Conservation (phyloP, 2,329 filamentous ascomycete genomes). For the Furcasterigmium sp. region DNA sequence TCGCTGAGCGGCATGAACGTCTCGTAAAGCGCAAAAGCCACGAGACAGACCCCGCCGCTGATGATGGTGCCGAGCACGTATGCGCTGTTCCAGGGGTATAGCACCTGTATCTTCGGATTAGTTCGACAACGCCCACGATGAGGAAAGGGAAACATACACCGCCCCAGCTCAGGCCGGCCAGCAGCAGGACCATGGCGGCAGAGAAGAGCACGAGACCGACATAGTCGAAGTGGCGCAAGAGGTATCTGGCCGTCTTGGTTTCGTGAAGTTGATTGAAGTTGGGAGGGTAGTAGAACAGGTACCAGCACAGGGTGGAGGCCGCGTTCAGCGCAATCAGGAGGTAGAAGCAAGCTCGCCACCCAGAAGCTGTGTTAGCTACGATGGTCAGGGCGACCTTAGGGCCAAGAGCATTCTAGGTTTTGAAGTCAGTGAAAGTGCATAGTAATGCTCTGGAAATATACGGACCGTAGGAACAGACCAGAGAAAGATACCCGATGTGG, state of each 20-base stretch:
- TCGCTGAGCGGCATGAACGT: constrained; percentile 20
- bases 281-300: constrained; percentile 27
- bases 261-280: constrained; percentile 23
- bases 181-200: constrained; percentile 21
- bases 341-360: constrained; percentile 23
- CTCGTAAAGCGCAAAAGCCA: constrained; percentile 21
- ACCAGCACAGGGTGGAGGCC: constrained; percentile 19
- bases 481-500: constrained; percentile 23
- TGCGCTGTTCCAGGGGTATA: constrained; percentile 25
- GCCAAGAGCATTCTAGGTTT: not conserved
- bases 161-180: constrained; percentile 25
- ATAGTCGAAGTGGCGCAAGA: constrained; percentile 23
- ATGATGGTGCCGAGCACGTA: constrained; percentile 23
- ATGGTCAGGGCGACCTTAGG: constrained; percentile 20
- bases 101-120: not conserved
- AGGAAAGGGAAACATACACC: constrained; percentile 9
- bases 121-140: not conserved
- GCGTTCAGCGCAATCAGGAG: constrained; percentile 21
- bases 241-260: constrained; percentile 15
- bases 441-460: constrained; percentile 3
- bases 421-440: not conserved
- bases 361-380: constrained; percentile 16
- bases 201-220: constrained; percentile 22
- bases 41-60: constrained; percentile 15
- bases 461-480: constrained; percentile 22